Evolutionary conservation across 768 basidiomycete genomes (phyloP), one percentile per base, ranked within the genome.

Genomic region (Suillus sp.): DNA sequence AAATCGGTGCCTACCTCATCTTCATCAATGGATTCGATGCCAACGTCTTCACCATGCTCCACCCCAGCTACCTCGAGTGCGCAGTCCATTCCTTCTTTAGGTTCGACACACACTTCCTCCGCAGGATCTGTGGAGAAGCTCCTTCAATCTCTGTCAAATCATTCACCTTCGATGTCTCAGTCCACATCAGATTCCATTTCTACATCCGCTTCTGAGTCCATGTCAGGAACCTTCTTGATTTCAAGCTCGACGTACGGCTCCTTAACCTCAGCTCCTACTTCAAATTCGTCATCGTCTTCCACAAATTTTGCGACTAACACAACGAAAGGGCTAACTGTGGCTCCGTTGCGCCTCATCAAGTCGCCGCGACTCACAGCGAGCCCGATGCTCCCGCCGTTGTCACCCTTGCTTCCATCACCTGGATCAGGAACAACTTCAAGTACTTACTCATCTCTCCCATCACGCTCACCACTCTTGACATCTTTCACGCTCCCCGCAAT

Each of bases 331-430:
- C 57, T 73, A 0, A 34, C 38, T 0, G 65, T 75, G 2, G 71
- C 75, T 9, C 74, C 74, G 0, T 54, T 75, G 0, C 68, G 74
- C 13, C 38, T 75, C 22, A 62, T 62, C 59, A 75, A 77, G 65
- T 65, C 69, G 0, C 72, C 74, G 13, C 67, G 65, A n/a, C 53
- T 65, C 30, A 37, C 70, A 2, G 64, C 66, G 3, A 73, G 8
- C 61, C 68, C 53, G 48, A 66, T 54, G 35, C 62, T 37, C 62
- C 64, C 43, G 7, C 57, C 68, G 2, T 53, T 70, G 66, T 53
- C 65, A 3, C 56, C 62, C 18, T 9, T 40, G 45, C 53, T 64
- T 42, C 62, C 67, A 50, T 59, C 62, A 53, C 60, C 62, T 45
- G 48, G 64, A 22, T 66, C 70, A 14, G 55, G 65, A 3, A 27